Base-by-base conservation (phyloP, 805 yeast genomes). In the Metschnikowia lochheadii region DNA sequence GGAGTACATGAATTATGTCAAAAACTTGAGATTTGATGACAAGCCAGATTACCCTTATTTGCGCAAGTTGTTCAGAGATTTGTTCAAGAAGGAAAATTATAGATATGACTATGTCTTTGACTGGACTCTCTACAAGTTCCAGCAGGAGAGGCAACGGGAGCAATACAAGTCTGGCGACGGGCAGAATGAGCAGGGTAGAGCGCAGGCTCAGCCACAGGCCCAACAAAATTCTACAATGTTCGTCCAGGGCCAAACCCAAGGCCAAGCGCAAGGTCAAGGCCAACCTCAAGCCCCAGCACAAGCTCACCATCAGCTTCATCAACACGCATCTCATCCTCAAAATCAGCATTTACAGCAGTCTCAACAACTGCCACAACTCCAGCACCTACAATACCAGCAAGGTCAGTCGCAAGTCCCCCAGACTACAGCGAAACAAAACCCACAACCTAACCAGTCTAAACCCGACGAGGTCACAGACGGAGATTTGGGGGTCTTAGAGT, bases 31-130 rank as follows among this genome's bases (percentile, higher is more conserved):
- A 56, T 92, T 94, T 63, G 98, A 92, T 63, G 98, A 94, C 68
- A 89, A 89, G 67, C 99, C 99, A 10, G 98, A 92, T 70, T 92
- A 94, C 68, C 79, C 83, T 42, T 92, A 85, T 66, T 78, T 92
- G 68, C 86, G 97, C 63, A 85, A 89, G 66, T 76, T 92, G 51
- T 87, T 92, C 72, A 83, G 97, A 63, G 97, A 91, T 64, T 76
- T 94, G 61, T 89, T 89, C 66, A 77, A 88, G 56, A 82, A 92
- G 57, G 92, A 92, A 67, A 88, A 89, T 51, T 92, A 89, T 68
- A 83, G 85, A 60, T 92, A 91, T 68, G 98, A 92, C 71, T 92
- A 90, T 69, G 83, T 94, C 20, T 92, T 90, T 70, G 99, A 92
- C 71, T 92, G 99, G 99, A 92, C 97, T 29, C 81, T 90, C 55